A percentile compares a stretch with the other conserved stretches of the same genome.
phyloP scores from a whole-genome alignment of 768 basidiomycete species.

The Suillus subalutaceus region DNA sequence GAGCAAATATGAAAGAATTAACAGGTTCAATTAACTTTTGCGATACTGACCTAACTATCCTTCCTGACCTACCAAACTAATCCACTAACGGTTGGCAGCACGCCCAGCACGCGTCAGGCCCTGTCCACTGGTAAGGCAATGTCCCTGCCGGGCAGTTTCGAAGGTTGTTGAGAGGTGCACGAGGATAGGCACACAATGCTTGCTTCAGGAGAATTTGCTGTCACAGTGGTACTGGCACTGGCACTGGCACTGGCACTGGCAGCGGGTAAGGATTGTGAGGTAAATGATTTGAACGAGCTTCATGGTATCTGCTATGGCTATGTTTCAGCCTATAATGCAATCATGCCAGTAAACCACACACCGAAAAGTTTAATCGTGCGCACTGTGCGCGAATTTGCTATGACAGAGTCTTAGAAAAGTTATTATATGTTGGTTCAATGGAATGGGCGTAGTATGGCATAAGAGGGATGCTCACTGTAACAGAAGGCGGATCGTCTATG shows the following conservation, averaged over 20 bases:
- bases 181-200: too few species aligned
- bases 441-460: background rate
- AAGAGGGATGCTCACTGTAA: background rate
- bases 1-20: too few species aligned
- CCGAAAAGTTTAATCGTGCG: background rate
- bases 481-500: background rate
- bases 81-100: too few species aligned
- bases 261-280: conserved; percentile 29
- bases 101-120: too few species aligned
- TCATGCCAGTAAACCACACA: background rate
- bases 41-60: too few species aligned
- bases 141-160: too few species aligned
- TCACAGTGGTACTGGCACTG: too few species aligned
- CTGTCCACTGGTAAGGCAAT: too few species aligned
- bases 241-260: conserved; percentile 5
- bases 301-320: background rate
- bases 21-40: too few species aligned
- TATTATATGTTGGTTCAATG: background rate
- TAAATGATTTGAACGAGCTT: background rate
- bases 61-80: too few species aligned
- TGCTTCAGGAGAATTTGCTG: too few species aligned
- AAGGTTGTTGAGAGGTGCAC: too few species aligned
- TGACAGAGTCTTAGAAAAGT: background rate
- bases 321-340: background rate
- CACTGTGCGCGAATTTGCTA: background rate